Conservation (phyloP, 495 filamentous ascomycete species). For the Neurospora sp. region DNA sequence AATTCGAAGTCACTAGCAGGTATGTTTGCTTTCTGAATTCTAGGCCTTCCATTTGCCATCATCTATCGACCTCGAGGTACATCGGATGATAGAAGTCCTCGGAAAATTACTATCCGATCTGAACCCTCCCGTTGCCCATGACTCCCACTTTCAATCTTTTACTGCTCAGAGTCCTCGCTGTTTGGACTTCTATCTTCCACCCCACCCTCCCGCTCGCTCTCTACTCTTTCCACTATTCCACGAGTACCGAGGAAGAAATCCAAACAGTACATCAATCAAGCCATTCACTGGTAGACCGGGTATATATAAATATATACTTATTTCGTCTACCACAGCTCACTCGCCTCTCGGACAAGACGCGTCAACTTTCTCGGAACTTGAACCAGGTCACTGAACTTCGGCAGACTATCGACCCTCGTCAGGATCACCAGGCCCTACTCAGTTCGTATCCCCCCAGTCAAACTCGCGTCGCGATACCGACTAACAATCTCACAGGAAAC, state of each 20-base stretch:
- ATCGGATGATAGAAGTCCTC: not conserved
- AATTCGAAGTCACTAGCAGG: not conserved
- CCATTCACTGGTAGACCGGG: not conserved
- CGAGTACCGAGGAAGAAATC: not conserved
- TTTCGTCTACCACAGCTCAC: not conserved
- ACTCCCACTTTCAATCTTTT: not conserved
- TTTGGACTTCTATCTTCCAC: not conserved
- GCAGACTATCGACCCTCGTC: not conserved
- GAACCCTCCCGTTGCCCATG: not conserved
- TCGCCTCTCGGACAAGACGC: not conserved
- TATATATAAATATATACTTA: not conserved
- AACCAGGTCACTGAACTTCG: not conserved
- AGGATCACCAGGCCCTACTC: too few species aligned
- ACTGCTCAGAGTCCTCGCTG: not conserved
- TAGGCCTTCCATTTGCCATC: not conserved
- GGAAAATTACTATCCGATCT: not conserved
- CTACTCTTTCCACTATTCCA: not conserved
- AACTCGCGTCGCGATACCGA: not conserved
- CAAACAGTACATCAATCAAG: not conserved
- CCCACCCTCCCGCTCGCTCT: not conserved
- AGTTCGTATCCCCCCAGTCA: not conserved
- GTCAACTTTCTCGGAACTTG: not conserved
- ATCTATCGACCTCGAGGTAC: not conserved
- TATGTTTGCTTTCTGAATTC: not conserved
- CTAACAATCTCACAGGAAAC: not conserved